A percentile compares a stretch with the other conserved stretches of the same genome.
Conservation (phyloP, 164 flowering plant genomes). For the Tinospora cordifolia region DNA sequence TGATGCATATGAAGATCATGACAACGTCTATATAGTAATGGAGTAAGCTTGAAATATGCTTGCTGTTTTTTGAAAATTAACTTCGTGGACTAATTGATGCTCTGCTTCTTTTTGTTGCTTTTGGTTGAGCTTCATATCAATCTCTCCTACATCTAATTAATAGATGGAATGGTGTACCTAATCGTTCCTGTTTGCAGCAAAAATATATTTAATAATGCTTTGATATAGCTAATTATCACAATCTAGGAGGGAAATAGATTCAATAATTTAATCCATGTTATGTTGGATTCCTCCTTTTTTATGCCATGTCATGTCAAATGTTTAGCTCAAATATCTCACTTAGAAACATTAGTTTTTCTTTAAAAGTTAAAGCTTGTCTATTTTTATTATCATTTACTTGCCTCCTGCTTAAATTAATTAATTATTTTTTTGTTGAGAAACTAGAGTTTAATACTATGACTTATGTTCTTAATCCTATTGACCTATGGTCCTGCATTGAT, state of each 20-base stretch:
- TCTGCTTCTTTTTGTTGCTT: background rate
- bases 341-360: no score
- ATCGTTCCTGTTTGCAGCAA: no score
- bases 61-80: background rate
- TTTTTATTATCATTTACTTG: background rate
- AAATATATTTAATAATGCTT: background rate
- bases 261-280: background rate
- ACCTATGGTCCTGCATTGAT: background rate
- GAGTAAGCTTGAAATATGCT: conserved; percentile 55
- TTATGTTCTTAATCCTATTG: background rate
- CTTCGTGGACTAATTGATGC: background rate
- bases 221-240: no score
- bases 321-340: no score
- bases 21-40: conserved; percentile 84
- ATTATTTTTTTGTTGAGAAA: no score
- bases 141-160: background rate
- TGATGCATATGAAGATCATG: conserved; percentile 83
- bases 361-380: no score
- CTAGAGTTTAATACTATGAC: background rate
- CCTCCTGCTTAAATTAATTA: background rate
- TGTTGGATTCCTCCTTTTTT: background rate
- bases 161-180: background rate
- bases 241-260: no score
- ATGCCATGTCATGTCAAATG: no score
- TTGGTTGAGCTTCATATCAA: background rate